Conservation (phyloP, 116 monocot genomes). For the Phalaenopsis hybrid region DNA sequence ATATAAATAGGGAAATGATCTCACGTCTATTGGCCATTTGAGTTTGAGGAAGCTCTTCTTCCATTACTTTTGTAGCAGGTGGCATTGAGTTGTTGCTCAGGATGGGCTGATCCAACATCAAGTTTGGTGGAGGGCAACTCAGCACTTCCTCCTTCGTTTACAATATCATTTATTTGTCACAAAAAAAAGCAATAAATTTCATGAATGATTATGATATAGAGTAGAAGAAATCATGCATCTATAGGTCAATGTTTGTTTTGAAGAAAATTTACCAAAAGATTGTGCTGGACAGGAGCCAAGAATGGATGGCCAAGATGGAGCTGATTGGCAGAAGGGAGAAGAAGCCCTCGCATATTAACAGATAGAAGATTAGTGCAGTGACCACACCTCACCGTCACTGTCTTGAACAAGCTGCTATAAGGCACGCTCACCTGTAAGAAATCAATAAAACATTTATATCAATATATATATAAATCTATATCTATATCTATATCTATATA, state of each 20-base stretch:
- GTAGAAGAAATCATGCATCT: too few relatives aligned
- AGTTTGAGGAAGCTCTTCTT: slow-evolving; percentile 36
- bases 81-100: slow-evolving; percentile 25
- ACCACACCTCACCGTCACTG: slow-evolving; percentile 92
- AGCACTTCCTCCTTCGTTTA: slow-evolving; percentile 54
- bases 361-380: slow-evolving; percentile 97
- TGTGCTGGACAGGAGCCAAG: slow-evolving; percentile 54
- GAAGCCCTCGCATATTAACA: slow-evolving; percentile 83
- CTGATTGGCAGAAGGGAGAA: slow-evolving; percentile 66
- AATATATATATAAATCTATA: too few relatives aligned
- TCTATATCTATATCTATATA: too few relatives aligned
- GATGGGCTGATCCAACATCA: slow-evolving; percentile 44
- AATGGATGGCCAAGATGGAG: slow-evolving; percentile 51
- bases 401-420: slow-evolving; percentile 87
- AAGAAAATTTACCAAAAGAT: slow-evolving; percentile 38
- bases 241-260: background rate
- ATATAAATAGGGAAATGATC: background rate
- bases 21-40: slow-evolving; percentile 71
- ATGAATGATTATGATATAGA: too few relatives aligned
- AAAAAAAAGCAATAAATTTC: too few relatives aligned
- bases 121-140: slow-evolving; percentile 39
- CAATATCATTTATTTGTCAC: background rate
- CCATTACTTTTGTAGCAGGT: slow-evolving; percentile 33
- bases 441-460: background rate
- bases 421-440: slow-evolving; percentile 84